phyloP scores from a whole-genome alignment of 176 grass and related monocot genomes.

The Phragmites australis region DNA sequence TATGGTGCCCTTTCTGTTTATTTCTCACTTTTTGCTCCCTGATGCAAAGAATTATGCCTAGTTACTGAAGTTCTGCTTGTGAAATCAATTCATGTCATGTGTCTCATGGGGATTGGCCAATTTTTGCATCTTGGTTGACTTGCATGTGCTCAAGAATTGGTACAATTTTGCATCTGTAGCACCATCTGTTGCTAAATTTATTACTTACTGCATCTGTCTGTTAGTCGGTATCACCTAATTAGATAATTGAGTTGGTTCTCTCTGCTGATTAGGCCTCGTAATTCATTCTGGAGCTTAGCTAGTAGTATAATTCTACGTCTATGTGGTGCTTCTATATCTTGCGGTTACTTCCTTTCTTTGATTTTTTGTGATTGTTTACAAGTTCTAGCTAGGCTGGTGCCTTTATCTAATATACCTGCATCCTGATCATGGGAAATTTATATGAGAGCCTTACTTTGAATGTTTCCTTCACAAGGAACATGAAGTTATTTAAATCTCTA shows the following conservation, averaged over 20 bases:
- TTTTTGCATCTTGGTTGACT: neutral
- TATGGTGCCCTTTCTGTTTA: slow-evolving; percentile 33
- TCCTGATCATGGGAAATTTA: neutral
- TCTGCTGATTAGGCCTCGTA: neutral
- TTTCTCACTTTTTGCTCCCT: neutral
- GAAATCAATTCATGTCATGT: neutral
- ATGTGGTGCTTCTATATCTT: neutral
- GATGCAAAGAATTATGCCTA: slow-evolving; percentile 23
- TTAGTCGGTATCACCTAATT: neutral
- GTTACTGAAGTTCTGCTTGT: slow-evolving; percentile 7
- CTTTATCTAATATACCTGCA: too few species aligned
- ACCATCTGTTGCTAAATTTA: slow-evolving; percentile 1
- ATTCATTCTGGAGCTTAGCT: too few species aligned
- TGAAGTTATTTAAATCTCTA: neutral
- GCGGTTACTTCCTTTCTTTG: neutral
- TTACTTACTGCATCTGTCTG: neutral
- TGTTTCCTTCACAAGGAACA: neutral
- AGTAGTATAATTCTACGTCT: neutral
- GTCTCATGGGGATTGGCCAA: neutral
- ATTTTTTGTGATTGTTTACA: neutral
- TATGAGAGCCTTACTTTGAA: neutral
- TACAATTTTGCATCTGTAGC: neutral
- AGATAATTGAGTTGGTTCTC: neutral
- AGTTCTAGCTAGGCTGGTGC: neutral
- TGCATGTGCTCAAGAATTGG: neutral